phyloP scores from a whole-genome alignment of 2,329 filamentous ascomycete genomes.

The Cryphonectria carpinicola region DNA sequence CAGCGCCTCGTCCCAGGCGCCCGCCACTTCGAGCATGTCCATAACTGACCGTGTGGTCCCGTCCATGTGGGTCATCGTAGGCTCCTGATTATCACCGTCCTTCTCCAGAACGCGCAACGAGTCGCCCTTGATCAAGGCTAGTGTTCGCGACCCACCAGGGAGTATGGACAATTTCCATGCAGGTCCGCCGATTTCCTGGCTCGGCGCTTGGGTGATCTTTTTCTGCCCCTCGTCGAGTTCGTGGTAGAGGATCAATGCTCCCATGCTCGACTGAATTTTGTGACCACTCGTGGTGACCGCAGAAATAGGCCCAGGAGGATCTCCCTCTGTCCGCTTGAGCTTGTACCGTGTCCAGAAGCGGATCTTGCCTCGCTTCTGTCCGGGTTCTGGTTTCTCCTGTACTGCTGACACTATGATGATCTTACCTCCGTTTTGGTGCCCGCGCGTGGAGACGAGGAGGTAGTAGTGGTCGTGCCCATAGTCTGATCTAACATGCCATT shows the following conservation, averaged over 20 bases:
- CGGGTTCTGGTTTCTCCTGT: conserved; percentile 33
- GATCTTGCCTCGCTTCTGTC: conserved; percentile 41
- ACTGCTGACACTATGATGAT: conserved; percentile 60
- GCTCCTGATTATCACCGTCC: not conserved
- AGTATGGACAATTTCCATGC: conserved; percentile 41
- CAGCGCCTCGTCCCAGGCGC: conserved; percentile 31
- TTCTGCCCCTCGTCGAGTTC: conserved; percentile 53
- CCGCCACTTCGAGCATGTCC: conserved; percentile 52
- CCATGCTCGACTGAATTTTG: conserved; percentile 30
- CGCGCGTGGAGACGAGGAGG: conserved; percentile 61
- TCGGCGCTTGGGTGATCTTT: conserved; percentile 52
- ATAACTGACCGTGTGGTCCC: conserved; percentile 46
- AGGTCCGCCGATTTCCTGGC: conserved; percentile 55
- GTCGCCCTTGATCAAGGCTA: conserved; percentile 57
- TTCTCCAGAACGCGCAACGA: conserved; percentile 59
- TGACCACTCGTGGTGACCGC: conserved; percentile 43
- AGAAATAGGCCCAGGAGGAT: conserved; percentile 49
- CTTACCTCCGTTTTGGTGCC: conserved; percentile 44
- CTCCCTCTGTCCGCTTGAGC: conserved; percentile 44
- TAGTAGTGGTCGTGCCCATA: conserved; percentile 61
- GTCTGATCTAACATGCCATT: conserved; percentile 65
- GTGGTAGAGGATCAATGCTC: conserved; percentile 40
- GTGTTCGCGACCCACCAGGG: conserved; percentile 51
- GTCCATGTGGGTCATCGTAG: conserved; percentile 47
- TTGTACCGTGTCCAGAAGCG: conserved; percentile 60